A percentile compares a stretch with the other conserved stretches of the same genome.
phyloP scores from a whole-genome alignment of 805 yeast genomes.

The Suhomyces sp. region DNA sequence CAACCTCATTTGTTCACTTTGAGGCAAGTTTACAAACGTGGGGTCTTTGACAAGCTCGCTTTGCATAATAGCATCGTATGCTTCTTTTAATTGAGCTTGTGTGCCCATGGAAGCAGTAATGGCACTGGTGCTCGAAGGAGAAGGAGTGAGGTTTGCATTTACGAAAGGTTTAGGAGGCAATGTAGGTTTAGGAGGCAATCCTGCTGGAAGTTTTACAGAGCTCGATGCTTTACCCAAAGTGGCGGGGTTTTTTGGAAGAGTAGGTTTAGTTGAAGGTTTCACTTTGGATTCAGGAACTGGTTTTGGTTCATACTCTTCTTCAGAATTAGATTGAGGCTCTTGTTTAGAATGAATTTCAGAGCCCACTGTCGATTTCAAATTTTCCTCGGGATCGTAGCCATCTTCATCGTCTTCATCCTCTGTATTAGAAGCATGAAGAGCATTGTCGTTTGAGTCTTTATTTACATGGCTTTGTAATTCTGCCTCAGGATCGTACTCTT shows the following conservation, averaged over 20 bases:
- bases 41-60: slow-evolving; percentile 34
- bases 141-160: slow-evolving; percentile 7
- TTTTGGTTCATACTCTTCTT: not conserved
- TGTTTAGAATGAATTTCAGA: not conserved
- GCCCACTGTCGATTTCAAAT: not conserved
- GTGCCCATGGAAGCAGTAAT: slow-evolving; percentile 8
- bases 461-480: not conserved
- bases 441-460: not conserved
- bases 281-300: not conserved
- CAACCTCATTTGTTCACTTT: slow-evolving; percentile 30
- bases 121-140: not conserved
- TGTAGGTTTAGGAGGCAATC: slow-evolving; percentile 8
- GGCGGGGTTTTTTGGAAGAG: not conserved
- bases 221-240: not conserved
- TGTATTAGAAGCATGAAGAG: not conserved
- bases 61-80: slow-evolving; percentile 36
- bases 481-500: slow-evolving; percentile 12
- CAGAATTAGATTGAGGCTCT: not conserved
- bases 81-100: slow-evolving; percentile 24
- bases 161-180: slow-evolving; percentile 31
- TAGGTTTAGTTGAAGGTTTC: not conserved
- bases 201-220: not conserved
- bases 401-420: not conserved
- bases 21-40: slow-evolving; percentile 35
- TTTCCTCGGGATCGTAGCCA: not conserved